These are phyloP conservation scores for Pyrenula aspistea DNA, from an alignment of 495 filamentous ascomycete genomes.

Conservation along the genomic window DNA sequence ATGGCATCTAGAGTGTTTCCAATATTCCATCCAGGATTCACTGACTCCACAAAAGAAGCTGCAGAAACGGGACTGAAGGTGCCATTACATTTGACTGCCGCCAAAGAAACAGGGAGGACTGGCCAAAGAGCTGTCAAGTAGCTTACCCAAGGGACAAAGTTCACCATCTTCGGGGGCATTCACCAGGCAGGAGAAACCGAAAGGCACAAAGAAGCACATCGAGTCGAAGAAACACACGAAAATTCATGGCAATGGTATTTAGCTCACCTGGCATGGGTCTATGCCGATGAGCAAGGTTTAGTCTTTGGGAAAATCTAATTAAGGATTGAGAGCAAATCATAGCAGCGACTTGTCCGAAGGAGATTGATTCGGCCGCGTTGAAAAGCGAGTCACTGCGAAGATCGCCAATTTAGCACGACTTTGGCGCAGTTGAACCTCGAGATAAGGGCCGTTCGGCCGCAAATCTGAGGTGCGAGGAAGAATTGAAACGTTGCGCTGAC, in stretches of 20 bases:
- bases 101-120: not conserved
- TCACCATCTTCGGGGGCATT: not conserved
- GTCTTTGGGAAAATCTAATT: too few relatives aligned
- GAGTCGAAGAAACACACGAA: too few relatives aligned
- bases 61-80: slow-evolving; percentile 26
- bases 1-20: slow-evolving; percentile 47
- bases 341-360: too few relatives aligned
- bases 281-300: too few relatives aligned
- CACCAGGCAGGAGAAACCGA: not conserved
- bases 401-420: too few relatives aligned
- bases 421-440: too few relatives aligned
- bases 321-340: too few relatives aligned
- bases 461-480: not conserved
- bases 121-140: not conserved
- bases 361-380: too few relatives aligned
- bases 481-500: not conserved
- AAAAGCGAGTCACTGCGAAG: too few relatives aligned
- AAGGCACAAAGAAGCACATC: too few relatives aligned
- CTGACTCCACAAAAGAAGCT: slow-evolving; percentile 16
- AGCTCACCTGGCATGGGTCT: too few relatives aligned
- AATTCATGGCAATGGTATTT: too few relatives aligned
- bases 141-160: not conserved
- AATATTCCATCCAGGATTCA: slow-evolving; percentile 33
- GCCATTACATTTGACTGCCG: slow-evolving; percentile 13
- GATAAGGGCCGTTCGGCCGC: not conserved